These are phyloP conservation scores for Lipomyces lipofer DNA, from an alignment of 805 yeast genomes.

Conservation along the genomic window DNA sequence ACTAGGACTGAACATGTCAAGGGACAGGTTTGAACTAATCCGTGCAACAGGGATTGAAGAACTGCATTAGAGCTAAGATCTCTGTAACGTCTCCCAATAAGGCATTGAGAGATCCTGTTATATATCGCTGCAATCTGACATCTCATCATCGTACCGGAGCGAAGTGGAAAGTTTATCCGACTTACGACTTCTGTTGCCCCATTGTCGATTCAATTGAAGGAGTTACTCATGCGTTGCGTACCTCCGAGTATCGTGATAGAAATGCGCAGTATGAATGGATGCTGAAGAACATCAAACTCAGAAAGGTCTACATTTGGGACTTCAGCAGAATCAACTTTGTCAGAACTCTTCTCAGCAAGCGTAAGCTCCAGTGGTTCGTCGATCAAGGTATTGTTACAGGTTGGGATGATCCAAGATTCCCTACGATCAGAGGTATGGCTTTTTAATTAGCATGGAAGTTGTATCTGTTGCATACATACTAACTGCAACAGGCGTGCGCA, in stretches of 20 bases:
- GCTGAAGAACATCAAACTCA: constrained; percentile 72
- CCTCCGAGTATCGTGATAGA: constrained; percentile 98
- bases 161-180: constrained; percentile 94
- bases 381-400: constrained; percentile 82
- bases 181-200: constrained; percentile 98
- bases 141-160: constrained; percentile 98
- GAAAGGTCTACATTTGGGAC: constrained; percentile 97
- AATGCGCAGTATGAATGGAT: constrained; percentile 98
- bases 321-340: constrained; percentile 96
- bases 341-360: constrained; percentile 90
- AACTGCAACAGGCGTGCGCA: constrained; percentile 59
- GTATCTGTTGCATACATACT: not conserved
- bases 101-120: constrained; percentile 96
- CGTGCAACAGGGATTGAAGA: constrained; percentile 73
- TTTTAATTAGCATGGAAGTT: not conserved
- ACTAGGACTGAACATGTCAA: not conserved
- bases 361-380: constrained; percentile 99
- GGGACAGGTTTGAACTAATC: not conserved
- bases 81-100: constrained; percentile 89
- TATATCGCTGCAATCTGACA: constrained; percentile 93
- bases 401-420: constrained; percentile 99
- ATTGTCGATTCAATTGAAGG: constrained; percentile 95
- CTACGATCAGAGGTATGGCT: constrained; percentile 87
- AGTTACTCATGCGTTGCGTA: constrained; percentile 96
- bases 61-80: constrained; percentile 96